Evolutionary conservation across 2,329 filamentous ascomycete species (phyloP).

Genomic region (Claviceps sorghi): DNA sequence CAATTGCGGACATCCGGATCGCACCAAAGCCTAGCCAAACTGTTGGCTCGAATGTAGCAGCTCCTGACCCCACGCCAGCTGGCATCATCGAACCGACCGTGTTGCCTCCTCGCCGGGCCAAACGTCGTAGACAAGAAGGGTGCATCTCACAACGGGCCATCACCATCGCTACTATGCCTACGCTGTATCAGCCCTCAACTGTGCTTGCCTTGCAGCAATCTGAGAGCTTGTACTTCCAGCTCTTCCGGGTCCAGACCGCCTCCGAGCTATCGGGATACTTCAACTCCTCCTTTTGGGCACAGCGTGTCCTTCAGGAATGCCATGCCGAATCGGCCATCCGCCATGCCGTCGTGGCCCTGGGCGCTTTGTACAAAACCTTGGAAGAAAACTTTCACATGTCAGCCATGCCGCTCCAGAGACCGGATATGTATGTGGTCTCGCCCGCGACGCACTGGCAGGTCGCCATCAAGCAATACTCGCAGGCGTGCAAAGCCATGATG

Average conservation of each 20-base stretch:
- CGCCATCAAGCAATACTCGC: constrained; percentile 44
- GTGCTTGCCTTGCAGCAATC: constrained; percentile 33
- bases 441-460: constrained; percentile 41
- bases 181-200: constrained; percentile 28
- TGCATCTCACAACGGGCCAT: neutral
- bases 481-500: constrained; percentile 37
- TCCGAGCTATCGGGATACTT: constrained; percentile 53
- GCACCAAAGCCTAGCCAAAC: constrained; percentile 29
- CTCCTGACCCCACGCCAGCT: constrained; percentile 4
- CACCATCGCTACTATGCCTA: constrained; percentile 7
- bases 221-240: constrained; percentile 46
- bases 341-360: constrained; percentile 51
- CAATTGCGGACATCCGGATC: constrained; percentile 33
- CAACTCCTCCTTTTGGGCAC: constrained; percentile 50
- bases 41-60: constrained; percentile 10
- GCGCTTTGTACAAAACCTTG: constrained; percentile 51
- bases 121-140: constrained; percentile 6
- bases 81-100: constrained; percentile 11
- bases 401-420: constrained; percentile 5
- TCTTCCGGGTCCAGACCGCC: constrained; percentile 47
- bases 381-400: constrained; percentile 41
- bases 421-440: constrained; percentile 15
- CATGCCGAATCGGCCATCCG: constrained; percentile 46
- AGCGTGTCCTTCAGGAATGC: constrained; percentile 47
- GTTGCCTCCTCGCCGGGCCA: constrained; percentile 19